Evolutionary conservation across 768 basidiomycete species (phyloP).

Genomic region (Lactarius hatsudake): DNA sequence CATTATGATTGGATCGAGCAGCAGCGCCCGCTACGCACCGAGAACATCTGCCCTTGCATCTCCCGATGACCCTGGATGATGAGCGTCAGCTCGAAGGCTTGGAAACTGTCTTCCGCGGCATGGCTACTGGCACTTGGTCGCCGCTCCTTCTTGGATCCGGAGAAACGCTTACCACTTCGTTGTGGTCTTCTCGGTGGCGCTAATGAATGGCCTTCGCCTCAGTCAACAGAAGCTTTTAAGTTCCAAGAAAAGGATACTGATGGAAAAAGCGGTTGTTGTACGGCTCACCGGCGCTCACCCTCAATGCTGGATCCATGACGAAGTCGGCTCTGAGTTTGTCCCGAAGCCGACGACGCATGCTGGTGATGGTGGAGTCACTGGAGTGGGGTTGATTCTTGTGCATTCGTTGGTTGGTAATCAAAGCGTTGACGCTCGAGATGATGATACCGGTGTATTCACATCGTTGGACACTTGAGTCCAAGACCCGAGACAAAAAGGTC

Average conservation of each 20-base stretch:
- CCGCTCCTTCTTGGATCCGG: background rate
- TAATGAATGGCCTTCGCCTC: background rate
- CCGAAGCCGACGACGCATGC: constrained; percentile 5
- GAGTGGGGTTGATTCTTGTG: background rate
- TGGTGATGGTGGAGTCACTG: background rate
- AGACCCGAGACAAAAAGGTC: constrained; percentile 1
- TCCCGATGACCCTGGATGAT: constrained; percentile 11
- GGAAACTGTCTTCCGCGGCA: constrained; percentile 3
- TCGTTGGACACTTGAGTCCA: background rate
- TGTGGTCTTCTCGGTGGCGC: background rate
- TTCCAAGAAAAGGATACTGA: background rate
- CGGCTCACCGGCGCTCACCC: background rate
- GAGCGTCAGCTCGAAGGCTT: constrained; percentile 15
- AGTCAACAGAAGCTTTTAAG: background rate
- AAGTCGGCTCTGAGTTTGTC: background rate
- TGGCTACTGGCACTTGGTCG: background rate
- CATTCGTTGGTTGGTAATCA: background rate
- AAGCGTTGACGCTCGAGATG: background rate
- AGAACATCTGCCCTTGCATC: constrained; percentile 20
- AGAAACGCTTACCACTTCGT: background rate
- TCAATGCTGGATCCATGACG: constrained; percentile 9
- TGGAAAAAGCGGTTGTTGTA: background rate
- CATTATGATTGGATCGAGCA: constrained; percentile 14
- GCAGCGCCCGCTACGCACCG: constrained; percentile 16
- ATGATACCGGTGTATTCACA: constrained; percentile 14